Conservation (phyloP, 352 stramenopile genomes). For the Blastocystis sp. region DNA sequence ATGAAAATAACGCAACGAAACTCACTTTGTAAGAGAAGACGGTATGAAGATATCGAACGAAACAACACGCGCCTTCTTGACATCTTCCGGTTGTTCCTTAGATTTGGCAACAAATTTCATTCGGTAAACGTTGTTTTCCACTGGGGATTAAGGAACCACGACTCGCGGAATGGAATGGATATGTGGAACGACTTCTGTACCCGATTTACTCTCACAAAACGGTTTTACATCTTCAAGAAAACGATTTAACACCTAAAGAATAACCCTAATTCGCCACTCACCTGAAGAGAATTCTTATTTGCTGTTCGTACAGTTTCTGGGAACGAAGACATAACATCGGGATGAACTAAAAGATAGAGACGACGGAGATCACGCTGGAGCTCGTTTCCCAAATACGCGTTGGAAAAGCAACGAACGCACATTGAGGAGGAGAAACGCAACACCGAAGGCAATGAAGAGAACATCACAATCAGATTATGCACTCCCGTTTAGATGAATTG, state of each 20-base stretch:
- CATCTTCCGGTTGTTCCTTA: constrained; percentile 31
- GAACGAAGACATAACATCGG: constrained; percentile 34
- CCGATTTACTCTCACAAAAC: constrained; percentile 13
- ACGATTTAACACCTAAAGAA: constrained; percentile 26
- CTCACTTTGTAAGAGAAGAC: neutral
- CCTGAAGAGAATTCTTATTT: constrained; percentile 43
- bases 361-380: constrained; percentile 30
- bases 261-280: neutral
- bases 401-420: neutral
- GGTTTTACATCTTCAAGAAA: constrained; percentile 49
- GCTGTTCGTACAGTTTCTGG: constrained; percentile 7
- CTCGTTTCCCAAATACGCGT: constrained; percentile 31
- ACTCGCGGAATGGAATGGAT: neutral
- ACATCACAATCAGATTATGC: no score
- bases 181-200: constrained; percentile 12
- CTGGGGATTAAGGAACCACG: constrained; percentile 10
- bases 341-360: constrained; percentile 38
- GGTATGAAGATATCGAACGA: constrained; percentile 46
- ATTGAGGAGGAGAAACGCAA: no score
- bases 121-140: constrained; percentile 46
- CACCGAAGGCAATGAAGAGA: no score
- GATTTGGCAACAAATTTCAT: constrained; percentile 52
- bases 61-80: constrained; percentile 20
- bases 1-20: neutral
- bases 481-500: neutral